Conservation (phyloP, 2,329 filamentous ascomycete species). For the Microascus cirrosus region DNA sequence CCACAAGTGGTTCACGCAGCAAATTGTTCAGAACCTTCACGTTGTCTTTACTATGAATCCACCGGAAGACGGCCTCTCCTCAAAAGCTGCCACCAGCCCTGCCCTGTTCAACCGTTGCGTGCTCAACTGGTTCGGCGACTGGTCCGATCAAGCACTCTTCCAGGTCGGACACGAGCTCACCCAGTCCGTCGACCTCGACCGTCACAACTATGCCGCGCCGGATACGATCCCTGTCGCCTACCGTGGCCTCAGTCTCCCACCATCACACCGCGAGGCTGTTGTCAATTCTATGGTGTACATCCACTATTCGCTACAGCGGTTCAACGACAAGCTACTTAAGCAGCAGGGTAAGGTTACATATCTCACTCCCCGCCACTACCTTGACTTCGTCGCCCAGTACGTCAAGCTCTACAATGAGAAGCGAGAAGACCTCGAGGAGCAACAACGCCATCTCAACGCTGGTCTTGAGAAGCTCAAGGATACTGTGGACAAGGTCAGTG, state of each 20-base stretch:
- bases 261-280: conserved; percentile 81
- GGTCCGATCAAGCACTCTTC: conserved; percentile 98
- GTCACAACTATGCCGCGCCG: conserved; percentile 72
- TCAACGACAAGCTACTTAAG: conserved; percentile 79
- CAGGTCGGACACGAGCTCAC: conserved; percentile 95
- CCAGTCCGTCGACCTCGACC: conserved; percentile 89
- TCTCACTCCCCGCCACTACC: conserved; percentile 90
- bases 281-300: conserved; percentile 99
- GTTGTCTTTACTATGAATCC: conserved; percentile 99
- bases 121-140: conserved; percentile 99
- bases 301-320: conserved; percentile 83
- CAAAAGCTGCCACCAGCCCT: conserved; percentile 93
- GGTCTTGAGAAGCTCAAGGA: conserved; percentile 95
- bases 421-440: conserved; percentile 94
- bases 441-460: conserved; percentile 95
- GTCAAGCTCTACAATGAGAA: conserved; percentile 97
- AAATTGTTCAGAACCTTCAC: conserved; percentile 97
- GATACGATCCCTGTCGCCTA: conserved; percentile 92
- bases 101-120: conserved; percentile 99
- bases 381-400: conserved; percentile 97
- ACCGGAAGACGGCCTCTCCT: conserved; percentile 85
- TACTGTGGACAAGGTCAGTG: conserved; percentile 93
- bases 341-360: conserved; percentile 90
- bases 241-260: conserved; percentile 70
- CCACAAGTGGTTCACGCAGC: conserved; percentile 99